Percentiles rank a stretch among this genome's conserved stretches.
phyloP scores from a whole-genome alignment of 345 rosid species.

The Psidium guajava region DNA sequence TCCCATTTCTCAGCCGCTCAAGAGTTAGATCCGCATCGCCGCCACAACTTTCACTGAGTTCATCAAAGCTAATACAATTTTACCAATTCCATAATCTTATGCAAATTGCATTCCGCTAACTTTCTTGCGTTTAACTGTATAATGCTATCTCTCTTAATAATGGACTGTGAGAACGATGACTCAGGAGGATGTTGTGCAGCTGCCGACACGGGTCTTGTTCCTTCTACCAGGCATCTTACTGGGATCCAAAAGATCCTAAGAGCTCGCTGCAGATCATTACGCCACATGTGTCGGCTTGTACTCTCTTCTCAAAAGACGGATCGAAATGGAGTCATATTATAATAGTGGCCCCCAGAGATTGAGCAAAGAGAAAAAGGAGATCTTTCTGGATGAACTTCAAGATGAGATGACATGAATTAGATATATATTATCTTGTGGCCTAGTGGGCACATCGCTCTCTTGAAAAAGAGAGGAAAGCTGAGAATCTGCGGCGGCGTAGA shows the following conservation, averaged over 20 bases:
- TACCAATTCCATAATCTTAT: not conserved
- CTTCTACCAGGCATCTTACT: not conserved
- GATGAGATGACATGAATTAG: not conserved
- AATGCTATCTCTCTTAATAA: not conserved
- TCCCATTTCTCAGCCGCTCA: not conserved
- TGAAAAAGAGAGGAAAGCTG: not conserved
- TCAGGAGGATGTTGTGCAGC: not conserved
- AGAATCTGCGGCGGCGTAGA: not conserved
- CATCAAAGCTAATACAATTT: not conserved
- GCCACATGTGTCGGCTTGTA: not conserved
- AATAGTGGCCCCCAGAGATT: not conserved
- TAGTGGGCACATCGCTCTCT: not conserved
- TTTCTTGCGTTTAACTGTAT: not conserved
- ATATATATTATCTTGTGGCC: not conserved
- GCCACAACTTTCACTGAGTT: not conserved
- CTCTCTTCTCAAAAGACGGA: not conserved
- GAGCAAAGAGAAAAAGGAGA: not conserved
- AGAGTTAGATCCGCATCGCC: not conserved
- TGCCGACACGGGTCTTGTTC: not conserved
- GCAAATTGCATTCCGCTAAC: not conserved
- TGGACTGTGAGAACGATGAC: not conserved
- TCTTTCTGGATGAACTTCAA: not conserved
- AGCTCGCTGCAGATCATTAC: not conserved
- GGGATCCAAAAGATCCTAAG: not conserved
- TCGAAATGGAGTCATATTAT: not conserved